A percentile compares a stretch with the other conserved stretches of the same genome.
Evolutionary conservation across 2,329 filamentous ascomycete genomes (phyloP).

Genomic region (Cercospora sesami): DNA sequence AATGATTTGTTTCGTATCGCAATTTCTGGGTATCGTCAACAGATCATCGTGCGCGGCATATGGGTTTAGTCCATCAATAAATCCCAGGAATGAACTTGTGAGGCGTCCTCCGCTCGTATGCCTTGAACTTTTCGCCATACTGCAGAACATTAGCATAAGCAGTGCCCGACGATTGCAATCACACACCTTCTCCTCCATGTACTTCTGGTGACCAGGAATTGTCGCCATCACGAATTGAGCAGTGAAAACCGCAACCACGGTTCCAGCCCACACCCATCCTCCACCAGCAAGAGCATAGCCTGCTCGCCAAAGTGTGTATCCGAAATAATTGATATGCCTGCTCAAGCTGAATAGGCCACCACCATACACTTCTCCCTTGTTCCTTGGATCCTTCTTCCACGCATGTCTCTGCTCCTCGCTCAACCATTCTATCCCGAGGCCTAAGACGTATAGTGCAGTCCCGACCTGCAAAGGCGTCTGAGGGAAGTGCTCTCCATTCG

Average conservation of each 20-base stretch:
- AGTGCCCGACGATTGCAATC: neutral
- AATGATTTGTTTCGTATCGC: neutral
- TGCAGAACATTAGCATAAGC: slow-evolving; percentile 18
- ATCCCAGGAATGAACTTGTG: slow-evolving; percentile 44
- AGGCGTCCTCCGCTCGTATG: slow-evolving; percentile 42
- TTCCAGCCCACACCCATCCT: slow-evolving; percentile 48
- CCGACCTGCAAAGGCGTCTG: slow-evolving; percentile 52
- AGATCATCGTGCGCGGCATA: neutral
- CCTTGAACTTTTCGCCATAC: slow-evolving; percentile 44
- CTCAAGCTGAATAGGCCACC: slow-evolving; percentile 53
- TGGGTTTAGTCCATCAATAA: slow-evolving; percentile 13
- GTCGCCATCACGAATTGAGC: slow-evolving; percentile 48
- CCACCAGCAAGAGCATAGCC: slow-evolving; percentile 53
- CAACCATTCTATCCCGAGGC: slow-evolving; percentile 56
- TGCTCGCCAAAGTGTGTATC: slow-evolving; percentile 53
- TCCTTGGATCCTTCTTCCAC: slow-evolving; percentile 54
- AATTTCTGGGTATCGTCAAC: neutral
- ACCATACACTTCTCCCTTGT: slow-evolving; percentile 55
- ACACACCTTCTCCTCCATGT: slow-evolving; percentile 47
- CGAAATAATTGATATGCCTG: slow-evolving; percentile 58
- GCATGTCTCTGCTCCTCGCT: slow-evolving; percentile 58
- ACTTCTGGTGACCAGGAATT: slow-evolving; percentile 53
- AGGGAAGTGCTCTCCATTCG: slow-evolving; percentile 44
- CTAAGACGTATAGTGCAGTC: slow-evolving; percentile 51
- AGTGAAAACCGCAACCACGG: slow-evolving; percentile 46